A percentile compares a stretch with the other conserved stretches of the same genome.
These are phyloP conservation scores for Mortierella sp. DNA, from an alignment of 371 early-diverging fungal species.

Conservation along the genomic window DNA sequence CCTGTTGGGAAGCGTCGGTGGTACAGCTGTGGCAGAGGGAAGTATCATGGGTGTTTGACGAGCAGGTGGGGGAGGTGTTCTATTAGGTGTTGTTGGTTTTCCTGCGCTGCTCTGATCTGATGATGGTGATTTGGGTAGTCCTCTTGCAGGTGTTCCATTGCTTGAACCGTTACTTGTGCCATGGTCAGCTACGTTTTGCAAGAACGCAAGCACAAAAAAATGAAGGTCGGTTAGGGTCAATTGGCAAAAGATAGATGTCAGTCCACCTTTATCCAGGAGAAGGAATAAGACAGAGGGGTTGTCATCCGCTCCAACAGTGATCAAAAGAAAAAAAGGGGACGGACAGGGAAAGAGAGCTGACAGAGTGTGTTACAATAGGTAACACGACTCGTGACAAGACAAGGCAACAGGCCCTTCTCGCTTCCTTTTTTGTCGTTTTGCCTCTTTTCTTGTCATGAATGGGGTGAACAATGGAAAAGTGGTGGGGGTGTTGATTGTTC, in stretches of 20 bases:
- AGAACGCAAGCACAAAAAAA: background rate
- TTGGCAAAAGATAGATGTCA: background rate
- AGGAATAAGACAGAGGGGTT: background rate
- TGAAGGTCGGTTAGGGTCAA: background rate
- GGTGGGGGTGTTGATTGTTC: background rate
- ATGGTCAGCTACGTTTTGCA: slow-evolving; percentile 29
- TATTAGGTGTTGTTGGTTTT: slow-evolving; percentile 42
- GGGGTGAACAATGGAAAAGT: background rate
- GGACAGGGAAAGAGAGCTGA: background rate
- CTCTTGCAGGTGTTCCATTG: slow-evolving; percentile 52
- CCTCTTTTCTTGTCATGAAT: background rate
- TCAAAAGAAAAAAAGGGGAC: background rate
- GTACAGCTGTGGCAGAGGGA: slow-evolving; percentile 42
- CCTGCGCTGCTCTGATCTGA: slow-evolving; percentile 28
- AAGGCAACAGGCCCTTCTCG: background rate
- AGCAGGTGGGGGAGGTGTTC: slow-evolving; percentile 54
- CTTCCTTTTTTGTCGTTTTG: background rate
- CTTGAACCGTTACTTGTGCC: slow-evolving; percentile 26
- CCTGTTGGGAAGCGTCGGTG: slow-evolving; percentile 40
- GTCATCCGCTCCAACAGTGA: slow-evolving; percentile 2
- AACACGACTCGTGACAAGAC: slow-evolving; percentile 3
- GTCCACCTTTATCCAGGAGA: slow-evolving; percentile 1
- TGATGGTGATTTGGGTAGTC: slow-evolving; percentile 44
- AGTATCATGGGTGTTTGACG: slow-evolving; percentile 53
- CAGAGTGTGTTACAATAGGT: background rate